Evolutionary conservation across 2,329 filamentous ascomycete genomes (phyloP).

Genomic region (Fulvia fulva): DNA sequence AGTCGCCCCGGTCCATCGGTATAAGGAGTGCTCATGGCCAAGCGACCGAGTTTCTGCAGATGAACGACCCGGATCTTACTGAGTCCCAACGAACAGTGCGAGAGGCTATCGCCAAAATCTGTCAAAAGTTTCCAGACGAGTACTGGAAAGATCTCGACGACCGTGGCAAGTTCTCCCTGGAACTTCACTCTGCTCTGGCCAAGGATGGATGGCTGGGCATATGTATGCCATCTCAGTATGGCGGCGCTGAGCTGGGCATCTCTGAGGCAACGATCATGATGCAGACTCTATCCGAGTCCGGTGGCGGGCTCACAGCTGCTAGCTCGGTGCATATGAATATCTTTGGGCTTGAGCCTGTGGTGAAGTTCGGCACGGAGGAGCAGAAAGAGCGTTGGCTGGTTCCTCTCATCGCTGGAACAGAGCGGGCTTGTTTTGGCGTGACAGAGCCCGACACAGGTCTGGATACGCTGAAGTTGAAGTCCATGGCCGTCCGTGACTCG

Average conservation of each 20-base stretch:
- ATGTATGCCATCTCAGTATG: slow-evolving; percentile 42
- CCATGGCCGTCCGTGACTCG: slow-evolving; percentile 29
- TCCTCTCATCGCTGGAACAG: slow-evolving; percentile 40
- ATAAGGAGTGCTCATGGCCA: slow-evolving; percentile 12
- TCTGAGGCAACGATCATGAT: slow-evolving; percentile 46
- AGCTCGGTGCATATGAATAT: slow-evolving; percentile 48
- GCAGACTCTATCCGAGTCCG: slow-evolving; percentile 46
- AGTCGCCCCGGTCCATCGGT: not conserved
- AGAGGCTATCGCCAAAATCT: slow-evolving; percentile 44
- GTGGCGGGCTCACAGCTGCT: slow-evolving; percentile 42
- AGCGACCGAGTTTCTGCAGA: slow-evolving; percentile 30
- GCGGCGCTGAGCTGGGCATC: slow-evolving; percentile 41
- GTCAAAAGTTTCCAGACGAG: slow-evolving; percentile 38
- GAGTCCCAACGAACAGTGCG: slow-evolving; percentile 42
- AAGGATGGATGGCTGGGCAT: slow-evolving; percentile 45
- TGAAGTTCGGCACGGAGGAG: slow-evolving; percentile 43
- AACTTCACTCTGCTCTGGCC: slow-evolving; percentile 41
- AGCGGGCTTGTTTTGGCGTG: slow-evolving; percentile 58
- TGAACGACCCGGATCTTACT: slow-evolving; percentile 36
- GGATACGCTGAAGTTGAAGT: slow-evolving; percentile 41
- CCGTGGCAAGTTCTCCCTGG: slow-evolving; percentile 42
- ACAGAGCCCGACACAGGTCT: slow-evolving; percentile 29
- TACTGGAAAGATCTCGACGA: slow-evolving; percentile 43
- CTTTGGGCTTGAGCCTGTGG: slow-evolving; percentile 44
- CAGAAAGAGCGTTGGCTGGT: slow-evolving; percentile 40